Percentiles rank a stretch among this genome's conserved stretches.
These are phyloP conservation scores for Suhomyces xylopsoci DNA, from an alignment of 805 yeast species.

Conservation along the genomic window DNA sequence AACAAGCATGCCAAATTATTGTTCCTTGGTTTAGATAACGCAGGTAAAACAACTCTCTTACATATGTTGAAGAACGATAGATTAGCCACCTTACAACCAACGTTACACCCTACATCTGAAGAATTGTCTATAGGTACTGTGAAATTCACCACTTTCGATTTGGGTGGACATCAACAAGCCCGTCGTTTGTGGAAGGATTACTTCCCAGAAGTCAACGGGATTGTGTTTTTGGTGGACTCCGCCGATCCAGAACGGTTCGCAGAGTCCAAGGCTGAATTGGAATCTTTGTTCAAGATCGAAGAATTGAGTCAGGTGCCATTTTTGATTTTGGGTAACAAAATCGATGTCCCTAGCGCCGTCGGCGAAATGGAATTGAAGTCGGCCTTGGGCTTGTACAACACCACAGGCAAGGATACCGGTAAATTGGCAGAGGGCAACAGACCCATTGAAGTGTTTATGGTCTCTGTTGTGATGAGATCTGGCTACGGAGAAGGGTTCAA, in stretches of 20 bases:
- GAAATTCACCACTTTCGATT: slow-evolving; percentile 94
- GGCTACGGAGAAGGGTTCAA: slow-evolving; percentile 98
- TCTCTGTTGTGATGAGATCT: slow-evolving; percentile 96
- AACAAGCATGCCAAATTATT: slow-evolving; percentile 48
- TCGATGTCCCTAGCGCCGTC: slow-evolving; percentile 91
- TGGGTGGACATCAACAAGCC: slow-evolving; percentile 98
- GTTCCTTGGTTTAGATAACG: slow-evolving; percentile 47
- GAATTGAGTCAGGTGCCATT: slow-evolving; percentile 90
- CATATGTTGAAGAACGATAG: slow-evolving; percentile 78
- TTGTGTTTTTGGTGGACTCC: slow-evolving; percentile 93
- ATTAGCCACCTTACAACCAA: slow-evolving; percentile 95
- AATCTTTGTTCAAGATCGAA: slow-evolving; percentile 87
- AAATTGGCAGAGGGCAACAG: slow-evolving; percentile 69
- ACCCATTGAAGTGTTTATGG: slow-evolving; percentile 96
- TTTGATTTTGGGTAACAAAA: slow-evolving; percentile 92
- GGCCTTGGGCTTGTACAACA: slow-evolving; percentile 79
- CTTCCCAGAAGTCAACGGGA: slow-evolving; percentile 98
- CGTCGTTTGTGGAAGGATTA: slow-evolving; percentile 99
- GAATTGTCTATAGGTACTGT: slow-evolving; percentile 96
- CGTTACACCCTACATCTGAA: slow-evolving; percentile 98
- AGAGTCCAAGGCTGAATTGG: slow-evolving; percentile 93
- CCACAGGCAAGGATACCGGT: slow-evolving; percentile 80
- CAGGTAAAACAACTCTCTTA: slow-evolving; percentile 46
- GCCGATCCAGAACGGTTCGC: slow-evolving; percentile 95
- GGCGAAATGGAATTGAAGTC: slow-evolving; percentile 91